These are phyloP conservation scores for Chaetoceros tenuissimus DNA, from an alignment of 108 stramenopile genomes.

Conservation along the genomic window DNA sequence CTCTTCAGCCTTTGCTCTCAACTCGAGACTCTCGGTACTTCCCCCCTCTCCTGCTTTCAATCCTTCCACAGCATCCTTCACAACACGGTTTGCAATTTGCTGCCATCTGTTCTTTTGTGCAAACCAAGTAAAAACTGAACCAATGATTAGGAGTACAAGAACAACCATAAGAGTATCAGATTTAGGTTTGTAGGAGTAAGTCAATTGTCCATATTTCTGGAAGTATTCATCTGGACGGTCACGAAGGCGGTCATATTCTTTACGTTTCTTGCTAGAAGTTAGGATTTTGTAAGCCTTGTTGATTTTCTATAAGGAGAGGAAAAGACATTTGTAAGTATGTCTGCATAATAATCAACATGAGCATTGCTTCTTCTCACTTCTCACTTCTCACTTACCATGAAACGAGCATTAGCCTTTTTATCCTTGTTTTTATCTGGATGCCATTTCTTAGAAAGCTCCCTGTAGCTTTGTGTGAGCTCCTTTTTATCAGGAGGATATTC, in stretches of 20 bases:
- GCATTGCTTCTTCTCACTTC: too few species aligned
- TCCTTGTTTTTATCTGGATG: slow-evolving; percentile 84
- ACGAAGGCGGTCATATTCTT: slow-evolving; percentile 73
- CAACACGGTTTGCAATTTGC: slow-evolving; percentile 58
- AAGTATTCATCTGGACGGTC: slow-evolving; percentile 79
- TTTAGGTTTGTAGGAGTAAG: slow-evolving; percentile 76
- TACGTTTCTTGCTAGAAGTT: slow-evolving; percentile 47
- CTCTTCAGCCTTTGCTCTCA: slow-evolving; percentile 57
- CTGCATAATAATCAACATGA: neutral
- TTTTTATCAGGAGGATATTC: slow-evolving; percentile 59
- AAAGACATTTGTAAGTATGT: too few species aligned
- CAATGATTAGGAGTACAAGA: slow-evolving; percentile 41
- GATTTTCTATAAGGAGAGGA: slow-evolving; percentile 67
- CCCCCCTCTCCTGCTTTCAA: slow-evolving; percentile 66
- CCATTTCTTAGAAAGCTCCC: slow-evolving; percentile 58
- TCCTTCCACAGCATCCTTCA: slow-evolving; percentile 73
- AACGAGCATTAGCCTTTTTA: slow-evolving; percentile 68
- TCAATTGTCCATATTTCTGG: slow-evolving; percentile 65
- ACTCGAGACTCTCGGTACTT: slow-evolving; percentile 56
- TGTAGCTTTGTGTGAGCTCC: slow-evolving; percentile 71
- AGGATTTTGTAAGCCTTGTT: slow-evolving; percentile 76
- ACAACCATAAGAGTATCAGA: slow-evolving; percentile 57
- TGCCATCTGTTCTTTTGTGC: slow-evolving; percentile 71
- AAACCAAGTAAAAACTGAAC: slow-evolving; percentile 49
- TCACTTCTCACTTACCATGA: slow-evolving; percentile 45